These are phyloP conservation scores for Corchorus olitorius DNA, from an alignment of 345 rosid species.

Conservation along the genomic window DNA sequence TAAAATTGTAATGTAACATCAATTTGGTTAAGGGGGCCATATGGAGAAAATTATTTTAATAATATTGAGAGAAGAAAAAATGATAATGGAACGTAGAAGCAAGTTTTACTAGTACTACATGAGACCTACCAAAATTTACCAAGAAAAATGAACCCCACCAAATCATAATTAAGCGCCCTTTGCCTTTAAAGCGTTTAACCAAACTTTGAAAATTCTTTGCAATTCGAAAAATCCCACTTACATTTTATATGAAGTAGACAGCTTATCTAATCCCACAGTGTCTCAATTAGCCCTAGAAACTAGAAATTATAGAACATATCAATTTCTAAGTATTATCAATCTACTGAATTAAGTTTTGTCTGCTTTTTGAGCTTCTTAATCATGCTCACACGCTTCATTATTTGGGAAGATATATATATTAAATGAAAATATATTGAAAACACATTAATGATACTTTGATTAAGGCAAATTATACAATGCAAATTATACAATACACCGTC, in stretches of 20 bases:
- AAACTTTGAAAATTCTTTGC: conserved; percentile 13
- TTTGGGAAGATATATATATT: neutral
- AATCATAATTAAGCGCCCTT: conserved; percentile 14
- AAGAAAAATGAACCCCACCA: conserved; percentile 2
- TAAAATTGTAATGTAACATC: neutral
- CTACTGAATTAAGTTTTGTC: neutral
- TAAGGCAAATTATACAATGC: no score
- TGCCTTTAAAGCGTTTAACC: conserved; percentile 25
- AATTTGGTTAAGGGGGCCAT: neutral
- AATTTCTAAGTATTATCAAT: neutral
- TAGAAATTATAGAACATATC: neutral
- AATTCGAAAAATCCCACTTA: conserved; percentile 20
- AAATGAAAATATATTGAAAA: neutral
- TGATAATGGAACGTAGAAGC: neutral
- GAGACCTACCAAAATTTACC: neutral
- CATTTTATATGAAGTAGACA: conserved; percentile 24
- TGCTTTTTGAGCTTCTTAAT: neutral
- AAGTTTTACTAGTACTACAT: neutral
- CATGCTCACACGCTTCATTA: neutral
- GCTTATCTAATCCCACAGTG: conserved; percentile 26
- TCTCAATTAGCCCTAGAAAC: neutral
- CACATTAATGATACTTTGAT: neutral
- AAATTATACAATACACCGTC: no score
- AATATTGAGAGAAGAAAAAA: no score
- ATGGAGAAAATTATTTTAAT: neutral